Evolutionary conservation across 345 rosid species (phyloP).

Genomic region (Turnera subulata): DNA sequence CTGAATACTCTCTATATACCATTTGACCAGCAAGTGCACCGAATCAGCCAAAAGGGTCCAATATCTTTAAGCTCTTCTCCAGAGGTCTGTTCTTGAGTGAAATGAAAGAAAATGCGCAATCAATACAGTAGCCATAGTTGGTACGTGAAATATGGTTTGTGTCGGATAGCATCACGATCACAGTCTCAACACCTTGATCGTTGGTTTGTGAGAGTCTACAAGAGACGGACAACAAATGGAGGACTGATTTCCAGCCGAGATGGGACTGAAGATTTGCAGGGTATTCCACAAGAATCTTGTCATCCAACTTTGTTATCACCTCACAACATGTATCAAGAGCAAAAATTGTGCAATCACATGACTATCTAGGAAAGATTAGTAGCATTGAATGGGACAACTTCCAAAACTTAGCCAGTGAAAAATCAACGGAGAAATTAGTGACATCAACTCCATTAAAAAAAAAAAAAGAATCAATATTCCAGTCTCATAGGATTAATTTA

Average conservation of each 20-base stretch:
- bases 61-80: slow-evolving; percentile 63
- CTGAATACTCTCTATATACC: slow-evolving; percentile 51
- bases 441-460: no score
- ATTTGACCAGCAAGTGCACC: slow-evolving; percentile 43
- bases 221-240: slow-evolving; percentile 61
- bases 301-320: slow-evolving; percentile 49
- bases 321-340: slow-evolving; percentile 64
- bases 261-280: slow-evolving; percentile 58
- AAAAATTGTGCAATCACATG: no score
- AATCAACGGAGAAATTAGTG: no score
- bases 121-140: slow-evolving; percentile 64
- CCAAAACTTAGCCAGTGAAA: no score
- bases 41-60: slow-evolving; percentile 74
- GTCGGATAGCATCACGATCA: slow-evolving; percentile 58
- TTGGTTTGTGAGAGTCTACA: slow-evolving; percentile 70
- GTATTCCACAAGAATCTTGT: slow-evolving; percentile 52
- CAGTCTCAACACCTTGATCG: slow-evolving; percentile 67
- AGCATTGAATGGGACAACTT: no score
- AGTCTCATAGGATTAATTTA: no score
- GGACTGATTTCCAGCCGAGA: slow-evolving; percentile 78
- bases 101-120: slow-evolving; percentile 75
- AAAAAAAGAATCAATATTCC: no score
- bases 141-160: slow-evolving; percentile 39
- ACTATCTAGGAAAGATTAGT: no score
- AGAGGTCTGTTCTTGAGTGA: slow-evolving; percentile 62